Conservation (phyloP, 2,329 filamentous ascomycete genomes). For the Capronia epimyces region DNA sequence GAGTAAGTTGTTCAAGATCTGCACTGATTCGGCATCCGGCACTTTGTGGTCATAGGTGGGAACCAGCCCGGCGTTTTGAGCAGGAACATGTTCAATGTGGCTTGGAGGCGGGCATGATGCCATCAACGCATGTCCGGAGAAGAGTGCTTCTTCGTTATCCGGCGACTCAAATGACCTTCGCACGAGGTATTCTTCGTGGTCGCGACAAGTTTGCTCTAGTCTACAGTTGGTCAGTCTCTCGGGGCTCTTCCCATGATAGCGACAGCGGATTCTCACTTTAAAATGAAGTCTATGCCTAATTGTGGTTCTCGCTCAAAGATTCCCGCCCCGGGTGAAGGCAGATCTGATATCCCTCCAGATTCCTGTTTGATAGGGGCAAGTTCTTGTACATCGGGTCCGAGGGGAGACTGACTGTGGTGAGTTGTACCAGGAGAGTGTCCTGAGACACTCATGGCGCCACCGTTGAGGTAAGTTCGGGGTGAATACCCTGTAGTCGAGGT, state of each 20-base stretch:
- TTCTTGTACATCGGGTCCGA: slow-evolving; percentile 25
- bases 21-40: slow-evolving; percentile 60
- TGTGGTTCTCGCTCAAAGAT: slow-evolving; percentile 45
- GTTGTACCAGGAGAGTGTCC: slow-evolving; percentile 26
- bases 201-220: slow-evolving; percentile 82
- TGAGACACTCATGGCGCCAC: slow-evolving; percentile 16
- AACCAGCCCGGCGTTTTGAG: slow-evolving; percentile 32
- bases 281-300: slow-evolving; percentile 44
- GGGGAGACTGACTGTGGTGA: slow-evolving; percentile 27
- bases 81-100: slow-evolving; percentile 51
- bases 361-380: slow-evolving; percentile 24
- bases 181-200: slow-evolving; percentile 76
- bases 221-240: slow-evolving; percentile 31
- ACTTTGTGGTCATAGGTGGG: slow-evolving; percentile 63
- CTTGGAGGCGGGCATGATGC: slow-evolving; percentile 74
- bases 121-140: slow-evolving; percentile 91
- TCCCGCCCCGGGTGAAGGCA: slow-evolving; percentile 29
- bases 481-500: slow-evolving; percentile 21
- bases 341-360: slow-evolving; percentile 19
- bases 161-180: slow-evolving; percentile 50
- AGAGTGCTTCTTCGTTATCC: slow-evolving; percentile 55
- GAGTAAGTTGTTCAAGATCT: slow-evolving; percentile 71
- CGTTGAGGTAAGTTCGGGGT: slow-evolving; percentile 21
- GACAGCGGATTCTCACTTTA: slow-evolving; percentile 40
- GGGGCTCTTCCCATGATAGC: neutral